Base-by-base conservation (phyloP, 495 filamentous ascomycete species). In the Astrothelium macrocarpum region DNA sequence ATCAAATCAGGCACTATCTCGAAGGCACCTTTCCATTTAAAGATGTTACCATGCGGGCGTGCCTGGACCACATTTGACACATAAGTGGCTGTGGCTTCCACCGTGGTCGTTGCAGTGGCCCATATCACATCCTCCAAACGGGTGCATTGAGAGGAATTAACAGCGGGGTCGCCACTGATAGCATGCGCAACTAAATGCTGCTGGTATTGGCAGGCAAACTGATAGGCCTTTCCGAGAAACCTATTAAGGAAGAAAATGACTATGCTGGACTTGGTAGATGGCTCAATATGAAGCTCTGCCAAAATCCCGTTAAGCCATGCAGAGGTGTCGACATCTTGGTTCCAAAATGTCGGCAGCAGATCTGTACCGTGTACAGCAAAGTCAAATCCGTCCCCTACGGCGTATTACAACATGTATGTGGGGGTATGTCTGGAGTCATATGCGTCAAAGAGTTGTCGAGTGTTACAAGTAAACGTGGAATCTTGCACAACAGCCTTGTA, bases 251-350 rank as follows among this genome's bases (percentile, higher is more conserved):
- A 10, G 36, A 16, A 42, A 16, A 42, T 42, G 18, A 42, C 9
- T 42, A 16, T 16, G 10, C 9, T 42, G 1, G 36, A 10, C 18
- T 9, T 42, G 36, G 36, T 10, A 16, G 9, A 10, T 16, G 9
- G 36, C 18, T 42, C 36, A 42, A 42, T 42, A 42, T 42, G 36
- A 42, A 16, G 10, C 36, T 42, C 10, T 42, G 9, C 36, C 36
- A 42, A 42, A 16, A 42, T 9, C 1, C 18, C 36, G 9, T 42
- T 16, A 9, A 42, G 9, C 36, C 36, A 42, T 16, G 36, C 23
- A 23, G 62, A 31, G 25, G 64, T 20, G 49, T 66, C 18, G 36
- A 42, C 36, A 16, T 42, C 36, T 42, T 42, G 36, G 36, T 42
- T 42, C 36, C 36, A 42, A 16, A 42, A 42, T 42, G 36, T 42